Evolutionary conservation across 208 protist genomes (phyloP), one percentile per base, ranked within the genome.

Genomic region (Jaenimonas drosophilae): DNA sequence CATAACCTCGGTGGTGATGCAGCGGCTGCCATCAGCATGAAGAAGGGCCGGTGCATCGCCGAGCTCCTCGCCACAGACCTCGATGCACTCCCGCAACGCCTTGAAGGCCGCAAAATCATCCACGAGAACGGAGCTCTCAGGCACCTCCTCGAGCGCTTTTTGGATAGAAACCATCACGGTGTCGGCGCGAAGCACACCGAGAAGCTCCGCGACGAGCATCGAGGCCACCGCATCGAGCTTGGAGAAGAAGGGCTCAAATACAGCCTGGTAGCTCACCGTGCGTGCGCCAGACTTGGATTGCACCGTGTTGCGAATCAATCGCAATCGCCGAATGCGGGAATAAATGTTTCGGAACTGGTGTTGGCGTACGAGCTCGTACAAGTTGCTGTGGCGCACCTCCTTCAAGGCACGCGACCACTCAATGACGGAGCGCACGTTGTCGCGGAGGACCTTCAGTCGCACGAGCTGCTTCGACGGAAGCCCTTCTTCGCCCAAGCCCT

Each of bases 191-290:
- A 93, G 56, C 11, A 88, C 50, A 49, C 57, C 58, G 40, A 71
- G 78, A 4, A 90, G 49, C 32, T 81, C 71, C 27, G 60, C 42
- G 1, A 88, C 75, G 59, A 93, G 81, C 46, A 86, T 68, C 4
- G 55, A 55, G 9, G 80, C 54, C 14, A 89, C 72, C 0, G 65
- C 61, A 39, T 93, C 77, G 0, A 89, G 67, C 56, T 93, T 93
- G 3, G 76, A 63, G 67, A 93, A 93, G 63, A 88, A 93, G 7
- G 85, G 85, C 38, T 88, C 75, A 47, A 90, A 93, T n/a, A 82
- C 62, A 42, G 58, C 47, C 39, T 84, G 60, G 42, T 75, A 89
- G 38, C 50, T 75, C 14, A 54, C 58, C 46, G 80, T 82, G 40
- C 80, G 55, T 12, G 55, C 54, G 2, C 64, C 70, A 20, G 74